A percentile compares a stretch with the other conserved stretches of the same genome.
Conservation (phyloP, 2,329 filamentous ascomycete species). For the Aspergillus sp. region DNA sequence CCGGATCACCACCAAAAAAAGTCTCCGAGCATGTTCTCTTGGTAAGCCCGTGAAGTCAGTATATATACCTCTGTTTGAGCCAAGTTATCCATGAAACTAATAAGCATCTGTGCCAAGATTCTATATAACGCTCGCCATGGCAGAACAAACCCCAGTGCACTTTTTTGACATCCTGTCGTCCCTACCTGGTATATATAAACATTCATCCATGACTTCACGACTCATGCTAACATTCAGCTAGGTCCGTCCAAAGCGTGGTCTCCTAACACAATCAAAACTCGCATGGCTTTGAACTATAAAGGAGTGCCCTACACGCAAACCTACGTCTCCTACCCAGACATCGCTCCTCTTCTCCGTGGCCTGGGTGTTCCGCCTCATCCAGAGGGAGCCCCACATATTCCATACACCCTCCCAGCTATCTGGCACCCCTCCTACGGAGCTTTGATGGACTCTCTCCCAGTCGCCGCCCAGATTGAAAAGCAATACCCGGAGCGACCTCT, state of each 20-base stretch:
- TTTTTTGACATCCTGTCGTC: constrained; percentile 35
- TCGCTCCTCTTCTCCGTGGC: constrained; percentile 25
- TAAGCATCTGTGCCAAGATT: neutral
- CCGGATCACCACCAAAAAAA: too few species aligned
- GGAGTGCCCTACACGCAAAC: constrained; percentile 26
- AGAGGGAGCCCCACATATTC: constrained; percentile 1
- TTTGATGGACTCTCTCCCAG: constrained; percentile 36
- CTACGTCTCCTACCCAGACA: constrained; percentile 30
- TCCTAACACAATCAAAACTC: constrained; percentile 26
- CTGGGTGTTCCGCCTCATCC: constrained; percentile 23
- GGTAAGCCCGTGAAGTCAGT: too few species aligned
- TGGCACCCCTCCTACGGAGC: constrained; percentile 28
- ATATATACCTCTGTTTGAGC: neutral
- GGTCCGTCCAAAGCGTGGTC: constrained; percentile 31
- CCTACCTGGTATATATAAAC: constrained; percentile 23
- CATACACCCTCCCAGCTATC: constrained; percentile 37
- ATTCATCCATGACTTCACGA: neutral
- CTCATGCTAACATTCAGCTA: constrained; percentile 9
- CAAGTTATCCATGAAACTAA: neutral
- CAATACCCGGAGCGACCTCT: constrained; percentile 28
- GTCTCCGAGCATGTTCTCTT: too few species aligned
- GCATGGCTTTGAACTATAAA: constrained; percentile 28
- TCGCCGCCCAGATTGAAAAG: constrained; percentile 32
- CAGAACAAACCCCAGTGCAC: constrained; percentile 27
- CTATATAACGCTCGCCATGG: constrained; percentile 17